A percentile compares a stretch with the other conserved stretches of the same genome.
phyloP scores from a whole-genome alignment of 495 filamentous ascomycete genomes.

The Jackrogersella minutella region DNA sequence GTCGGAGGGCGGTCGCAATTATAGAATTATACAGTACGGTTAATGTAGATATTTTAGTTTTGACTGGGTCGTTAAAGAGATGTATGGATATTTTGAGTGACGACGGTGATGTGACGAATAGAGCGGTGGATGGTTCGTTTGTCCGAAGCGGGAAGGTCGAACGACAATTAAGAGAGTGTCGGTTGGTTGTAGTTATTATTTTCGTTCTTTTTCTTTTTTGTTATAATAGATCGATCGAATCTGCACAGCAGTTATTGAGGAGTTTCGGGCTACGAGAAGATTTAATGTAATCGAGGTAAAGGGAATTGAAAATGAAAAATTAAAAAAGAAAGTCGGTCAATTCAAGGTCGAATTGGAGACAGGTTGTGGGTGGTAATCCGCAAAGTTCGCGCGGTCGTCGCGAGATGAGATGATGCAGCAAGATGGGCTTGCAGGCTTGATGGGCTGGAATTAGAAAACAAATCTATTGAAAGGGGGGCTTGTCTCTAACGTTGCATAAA shows the following conservation, averaged over 20 bases:
- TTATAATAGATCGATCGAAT: not conserved
- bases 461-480: slow-evolving; percentile 21
- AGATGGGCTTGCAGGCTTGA: not conserved
- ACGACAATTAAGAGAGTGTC: slow-evolving; percentile 31
- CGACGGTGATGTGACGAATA: not conserved
- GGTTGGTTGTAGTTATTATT: slow-evolving; percentile 33
- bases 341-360: slow-evolving; percentile 45
- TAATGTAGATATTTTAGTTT: not conserved
- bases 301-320: not conserved
- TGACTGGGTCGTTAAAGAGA: slow-evolving; percentile 1
- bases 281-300: slow-evolving; percentile 37
- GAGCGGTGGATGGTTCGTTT: slow-evolving; percentile 10
- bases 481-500: slow-evolving; percentile 32
- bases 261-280: slow-evolving; percentile 42
- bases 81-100: slow-evolving; percentile 4
- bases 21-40: not conserved
- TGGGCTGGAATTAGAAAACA: slow-evolving; percentile 10
- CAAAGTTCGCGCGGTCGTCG: slow-evolving; percentile 26
- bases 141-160: not conserved
- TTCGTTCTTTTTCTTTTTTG: not conserved
- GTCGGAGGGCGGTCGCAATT: not conserved
- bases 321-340: slow-evolving; percentile 25
- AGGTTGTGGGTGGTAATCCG: slow-evolving; percentile 49
- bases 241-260: slow-evolving; percentile 36
- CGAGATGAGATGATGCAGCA: slow-evolving; percentile 27